Conservation (phyloP, 306 rosid species). For the Ammopiptanthus mongolicus region DNA sequence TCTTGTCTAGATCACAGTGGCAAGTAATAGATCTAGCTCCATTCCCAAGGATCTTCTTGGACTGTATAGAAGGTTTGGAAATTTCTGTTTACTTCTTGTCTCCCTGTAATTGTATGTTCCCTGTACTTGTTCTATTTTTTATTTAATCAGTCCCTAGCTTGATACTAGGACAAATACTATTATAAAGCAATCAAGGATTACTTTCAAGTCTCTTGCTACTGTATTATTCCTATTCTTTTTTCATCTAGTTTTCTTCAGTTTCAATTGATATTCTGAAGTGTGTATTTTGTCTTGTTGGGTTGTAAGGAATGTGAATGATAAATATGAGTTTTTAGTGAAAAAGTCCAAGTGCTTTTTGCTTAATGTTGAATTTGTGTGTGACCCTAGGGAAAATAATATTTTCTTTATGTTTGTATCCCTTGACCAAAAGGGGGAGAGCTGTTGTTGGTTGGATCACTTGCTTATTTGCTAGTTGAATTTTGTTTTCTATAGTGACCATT, state of each 20-base stretch:
- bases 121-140: not conserved
- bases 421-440: not conserved
- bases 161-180: not conserved
- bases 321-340: not conserved
- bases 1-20: constrained; percentile 34
- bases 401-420: not conserved
- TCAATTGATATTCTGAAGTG: not conserved
- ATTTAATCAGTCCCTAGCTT: constrained; percentile 2
- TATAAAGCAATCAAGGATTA: not conserved
- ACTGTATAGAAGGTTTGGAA: constrained; percentile 59
- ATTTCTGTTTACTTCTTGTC: constrained; percentile 6
- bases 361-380: not conserved
- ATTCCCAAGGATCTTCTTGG: constrained; percentile 62
- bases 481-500: not conserved
- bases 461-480: constrained; percentile 3
- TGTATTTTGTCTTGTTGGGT: constrained; percentile 1
- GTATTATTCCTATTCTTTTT: constrained; percentile 1
- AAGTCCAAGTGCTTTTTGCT: not conserved
- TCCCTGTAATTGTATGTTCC: not conserved
- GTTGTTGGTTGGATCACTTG: not conserved
- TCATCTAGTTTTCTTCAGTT: not conserved
- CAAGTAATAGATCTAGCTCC: constrained; percentile 34
- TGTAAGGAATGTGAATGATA: constrained; percentile 10
- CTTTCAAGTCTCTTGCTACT: constrained; percentile 11
- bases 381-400: not conserved